These are phyloP conservation scores for Eragrostis tef DNA, from an alignment of 202 grass and related monocot genomes.

Conservation along the genomic window DNA sequence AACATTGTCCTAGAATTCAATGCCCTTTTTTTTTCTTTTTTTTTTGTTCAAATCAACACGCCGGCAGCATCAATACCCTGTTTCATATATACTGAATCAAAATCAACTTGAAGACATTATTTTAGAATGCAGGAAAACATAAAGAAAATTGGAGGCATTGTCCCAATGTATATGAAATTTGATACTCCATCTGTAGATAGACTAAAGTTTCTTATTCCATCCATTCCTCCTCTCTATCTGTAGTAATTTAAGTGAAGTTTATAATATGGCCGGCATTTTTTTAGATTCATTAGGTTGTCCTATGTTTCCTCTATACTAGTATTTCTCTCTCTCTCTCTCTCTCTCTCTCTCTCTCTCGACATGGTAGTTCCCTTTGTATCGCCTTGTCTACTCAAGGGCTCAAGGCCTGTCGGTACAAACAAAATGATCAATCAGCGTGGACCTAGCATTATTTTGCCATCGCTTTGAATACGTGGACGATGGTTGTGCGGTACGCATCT, in stretches of 20 bases:
- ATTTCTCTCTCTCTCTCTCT: too few species aligned
- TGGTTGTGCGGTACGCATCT: slow-evolving; percentile 34
- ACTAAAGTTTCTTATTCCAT: neutral
- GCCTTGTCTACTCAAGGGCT: slow-evolving; percentile 21
- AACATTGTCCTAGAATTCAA: too few species aligned
- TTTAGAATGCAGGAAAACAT: too few species aligned
- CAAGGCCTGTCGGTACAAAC: slow-evolving; percentile 32
- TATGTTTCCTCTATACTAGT: neutral
- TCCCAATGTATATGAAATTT: too few species aligned
- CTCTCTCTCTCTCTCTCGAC: neutral
- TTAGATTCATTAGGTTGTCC: neutral
- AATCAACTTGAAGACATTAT: too few species aligned
- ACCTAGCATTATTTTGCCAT: neutral
- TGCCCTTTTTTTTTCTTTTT: too few species aligned
- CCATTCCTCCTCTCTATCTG: neutral
- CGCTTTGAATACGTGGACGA: slow-evolving; percentile 1
- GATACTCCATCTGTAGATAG: too few species aligned
- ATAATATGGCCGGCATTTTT: neutral
- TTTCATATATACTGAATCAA: too few species aligned
- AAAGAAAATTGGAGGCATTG: too few species aligned
- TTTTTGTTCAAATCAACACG: too few species aligned
- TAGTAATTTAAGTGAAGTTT: neutral
- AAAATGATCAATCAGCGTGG: slow-evolving; percentile 48
- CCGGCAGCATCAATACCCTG: too few species aligned
- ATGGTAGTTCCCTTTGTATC: neutral